Evolutionary conservation across 2,329 filamentous ascomycete genomes (phyloP).

Genomic region (Lachnellula hyalina): DNA sequence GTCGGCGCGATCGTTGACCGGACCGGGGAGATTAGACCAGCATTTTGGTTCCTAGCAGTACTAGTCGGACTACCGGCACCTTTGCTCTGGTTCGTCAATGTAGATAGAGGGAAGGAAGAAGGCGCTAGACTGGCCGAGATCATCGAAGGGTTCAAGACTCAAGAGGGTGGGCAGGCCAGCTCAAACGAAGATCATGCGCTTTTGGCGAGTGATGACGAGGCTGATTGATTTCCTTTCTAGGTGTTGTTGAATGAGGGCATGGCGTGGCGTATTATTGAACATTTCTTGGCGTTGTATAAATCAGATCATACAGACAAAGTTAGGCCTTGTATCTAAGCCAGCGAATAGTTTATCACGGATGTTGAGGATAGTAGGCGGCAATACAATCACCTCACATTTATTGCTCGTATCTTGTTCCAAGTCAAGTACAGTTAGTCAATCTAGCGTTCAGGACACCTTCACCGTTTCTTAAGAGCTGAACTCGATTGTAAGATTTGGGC

Average conservation of each 20-base stretch:
- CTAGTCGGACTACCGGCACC: constrained; percentile 82
- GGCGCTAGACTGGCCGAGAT: constrained; percentile 58
- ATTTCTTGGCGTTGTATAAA: not conserved
- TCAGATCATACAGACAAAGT: not conserved
- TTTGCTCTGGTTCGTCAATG: constrained; percentile 78
- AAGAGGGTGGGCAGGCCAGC: constrained; percentile 11
- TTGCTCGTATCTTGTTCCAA: too few relatives aligned
- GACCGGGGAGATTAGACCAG: constrained; percentile 73
- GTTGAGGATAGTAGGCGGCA: too few relatives aligned
- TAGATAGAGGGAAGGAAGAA: constrained; percentile 69
- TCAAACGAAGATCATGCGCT: constrained; percentile 8
- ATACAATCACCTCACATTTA: too few relatives aligned
- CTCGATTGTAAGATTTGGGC: too few relatives aligned
- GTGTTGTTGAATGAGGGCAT: not conserved
- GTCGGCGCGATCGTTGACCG: constrained; percentile 88
- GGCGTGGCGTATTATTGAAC: not conserved
- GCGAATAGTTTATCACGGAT: too few relatives aligned
- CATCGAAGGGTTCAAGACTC: constrained; percentile 47
- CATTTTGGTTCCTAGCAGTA: constrained; percentile 85
- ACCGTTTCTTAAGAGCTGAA: too few relatives aligned
- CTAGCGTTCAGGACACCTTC: too few relatives aligned
- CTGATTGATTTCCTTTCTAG: not conserved
- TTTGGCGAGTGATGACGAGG: constrained; percentile 12
- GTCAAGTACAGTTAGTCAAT: too few relatives aligned
- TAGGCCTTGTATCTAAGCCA: not conserved